Evolutionary conservation across 2,329 filamentous ascomycete species (phyloP), one percentile per base, ranked within the genome.

Genomic region (Pestalotiopsis sp.): DNA sequence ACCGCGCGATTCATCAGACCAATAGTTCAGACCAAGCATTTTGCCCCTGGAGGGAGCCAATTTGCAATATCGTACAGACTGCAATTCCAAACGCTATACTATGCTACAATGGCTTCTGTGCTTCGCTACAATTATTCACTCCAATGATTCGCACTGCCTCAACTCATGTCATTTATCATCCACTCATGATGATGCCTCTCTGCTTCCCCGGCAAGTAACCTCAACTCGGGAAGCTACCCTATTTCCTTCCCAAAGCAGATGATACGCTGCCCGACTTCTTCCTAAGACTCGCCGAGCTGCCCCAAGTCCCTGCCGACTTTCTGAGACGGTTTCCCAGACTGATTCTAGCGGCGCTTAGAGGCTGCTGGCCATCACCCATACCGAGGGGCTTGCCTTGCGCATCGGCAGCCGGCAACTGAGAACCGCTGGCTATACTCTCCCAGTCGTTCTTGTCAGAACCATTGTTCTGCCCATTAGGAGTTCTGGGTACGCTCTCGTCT

Each of bases 321-420:
- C 82, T 85, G 25, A 88, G 74, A 73, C 86, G 80, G 70, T 81
- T 84, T 4, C 85, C 85, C 52, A 88, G 77, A 66, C 84, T 87
- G 72, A 88, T 77, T 66, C 80, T 79, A 11, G 86, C 84, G 58
- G 82, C 80, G 4, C 80, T 82, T 23, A 81, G 67, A 1, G 80
- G 78, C 27, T 77, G 76, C 25, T 77, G 76, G 3, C 74, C 75
- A 6, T 75, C 74, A 6, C 20, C 56, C 27, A 68, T 66, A 62
- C 73, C 72, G 14, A 62, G 17, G 2, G 75, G 75, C 64, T 75
- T 75, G 58, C 77, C 76, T 64, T 78, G 75, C 0, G 70, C 75
- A 66, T 78, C 76, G 1, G 73, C 68, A 4, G 73, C 71, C 3
- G 77, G 76, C 11, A 77, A 66, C 25, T 71, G 71, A 6, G 73